Conservation (phyloP, 2,329 filamentous ascomycete genomes). For the Botrytis byssoidea region DNA sequence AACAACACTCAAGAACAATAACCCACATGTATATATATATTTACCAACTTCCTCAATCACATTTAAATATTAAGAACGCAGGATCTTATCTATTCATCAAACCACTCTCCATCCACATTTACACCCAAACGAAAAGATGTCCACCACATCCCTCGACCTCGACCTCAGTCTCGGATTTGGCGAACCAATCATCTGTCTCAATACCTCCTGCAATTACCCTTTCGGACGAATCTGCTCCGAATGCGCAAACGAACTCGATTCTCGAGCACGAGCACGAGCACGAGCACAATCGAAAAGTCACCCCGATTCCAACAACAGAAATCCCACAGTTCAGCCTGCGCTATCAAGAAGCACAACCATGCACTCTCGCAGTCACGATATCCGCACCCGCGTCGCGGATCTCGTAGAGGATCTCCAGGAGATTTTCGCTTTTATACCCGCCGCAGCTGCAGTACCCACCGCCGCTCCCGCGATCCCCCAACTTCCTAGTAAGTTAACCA, state of each 20-base stretch:
- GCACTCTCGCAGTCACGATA: not conserved
- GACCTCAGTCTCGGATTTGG: not conserved
- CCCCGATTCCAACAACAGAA: not conserved
- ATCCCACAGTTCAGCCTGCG: too few species aligned
- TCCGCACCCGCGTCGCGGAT: not conserved
- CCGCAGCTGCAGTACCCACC: too few species aligned
- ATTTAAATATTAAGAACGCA: not conserved
- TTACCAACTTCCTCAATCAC: too few species aligned
- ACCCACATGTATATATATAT: not conserved
- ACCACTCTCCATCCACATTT: not conserved
- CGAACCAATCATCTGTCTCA: conserved; percentile 24
- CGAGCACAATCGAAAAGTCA: not conserved
- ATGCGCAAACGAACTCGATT: not conserved
- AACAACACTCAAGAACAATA: not conserved
- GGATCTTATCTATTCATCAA: not conserved
- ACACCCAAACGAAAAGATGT: not conserved
- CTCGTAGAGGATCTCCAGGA: not conserved
- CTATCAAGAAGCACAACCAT: not conserved
- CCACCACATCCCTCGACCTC: not conserved
- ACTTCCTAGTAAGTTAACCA: not conserved
- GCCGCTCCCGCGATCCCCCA: too few species aligned
- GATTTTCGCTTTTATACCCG: not conserved
- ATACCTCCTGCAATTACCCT: conserved; percentile 24
- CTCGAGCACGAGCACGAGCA: not conserved
- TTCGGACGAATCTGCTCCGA: conserved; percentile 21